Evolutionary conservation across 257 asterid genomes (phyloP).

Genomic region (Pogostemon cablin): DNA sequence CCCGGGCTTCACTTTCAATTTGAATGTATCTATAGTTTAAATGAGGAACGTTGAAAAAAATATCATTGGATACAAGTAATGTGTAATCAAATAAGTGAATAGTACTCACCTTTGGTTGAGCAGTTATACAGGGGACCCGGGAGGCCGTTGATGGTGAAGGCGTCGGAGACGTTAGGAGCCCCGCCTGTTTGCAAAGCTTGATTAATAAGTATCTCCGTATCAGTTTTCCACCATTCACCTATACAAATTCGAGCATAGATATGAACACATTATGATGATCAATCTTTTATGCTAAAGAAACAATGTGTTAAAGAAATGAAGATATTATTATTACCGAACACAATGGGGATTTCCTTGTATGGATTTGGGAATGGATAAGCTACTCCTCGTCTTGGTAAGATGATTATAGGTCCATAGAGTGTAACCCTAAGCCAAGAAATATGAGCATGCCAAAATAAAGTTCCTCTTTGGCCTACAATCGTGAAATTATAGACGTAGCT

Average conservation of each 20-base stretch:
- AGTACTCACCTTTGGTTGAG: slow-evolving; percentile 51
- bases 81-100: neutral
- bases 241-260: slow-evolving; percentile 11
- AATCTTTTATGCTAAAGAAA: neutral
- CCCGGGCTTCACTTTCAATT: slow-evolving; percentile 58
- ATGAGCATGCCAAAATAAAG: slow-evolving; percentile 76
- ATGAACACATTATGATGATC: neutral
- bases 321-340: slow-evolving; percentile 43
- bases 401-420: slow-evolving; percentile 60
- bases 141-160: slow-evolving; percentile 68
- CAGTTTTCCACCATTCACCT: slow-evolving; percentile 83
- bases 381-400: slow-evolving; percentile 56
- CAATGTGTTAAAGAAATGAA: neutral
- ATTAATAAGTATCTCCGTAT: slow-evolving; percentile 53
- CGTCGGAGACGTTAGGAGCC: slow-evolving; percentile 66
- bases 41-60: neutral
- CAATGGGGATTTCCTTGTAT: slow-evolving; percentile 51
- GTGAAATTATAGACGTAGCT: slow-evolving; percentile 63
- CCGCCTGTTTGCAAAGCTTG: slow-evolving; percentile 63
- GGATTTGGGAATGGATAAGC: slow-evolving; percentile 63
- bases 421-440: slow-evolving; percentile 71
- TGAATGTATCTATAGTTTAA: slow-evolving; percentile 52
- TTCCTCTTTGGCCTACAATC: slow-evolving; percentile 61
- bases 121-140: slow-evolving; percentile 65
- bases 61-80: no score